Conservation (phyloP, 495 filamentous ascomycete genomes). For the Hyphodiscus hymeniophilus region DNA sequence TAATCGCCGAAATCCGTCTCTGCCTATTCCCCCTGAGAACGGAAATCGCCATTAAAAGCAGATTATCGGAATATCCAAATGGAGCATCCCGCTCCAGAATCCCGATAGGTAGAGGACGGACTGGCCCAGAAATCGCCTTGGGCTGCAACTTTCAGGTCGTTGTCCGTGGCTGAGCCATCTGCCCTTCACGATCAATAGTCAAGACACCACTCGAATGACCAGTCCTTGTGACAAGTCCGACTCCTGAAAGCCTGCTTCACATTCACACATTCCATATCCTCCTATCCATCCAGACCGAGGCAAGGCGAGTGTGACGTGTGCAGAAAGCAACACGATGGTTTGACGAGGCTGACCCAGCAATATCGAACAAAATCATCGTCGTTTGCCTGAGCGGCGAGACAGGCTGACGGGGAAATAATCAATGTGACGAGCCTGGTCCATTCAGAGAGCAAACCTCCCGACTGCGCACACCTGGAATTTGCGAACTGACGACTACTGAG, state of each 20-base stretch:
- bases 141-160: neutral
- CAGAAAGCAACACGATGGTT: neutral
- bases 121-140: conserved; percentile 1
- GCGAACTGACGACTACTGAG: no score
- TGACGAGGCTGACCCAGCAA: neutral
- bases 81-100: neutral
- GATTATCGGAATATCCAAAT: neutral
- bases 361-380: neutral
- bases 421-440: no score
- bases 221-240: neutral
- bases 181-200: neutral
- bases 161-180: neutral
- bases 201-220: neutral
- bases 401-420: neutral
- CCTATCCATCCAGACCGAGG: neutral
- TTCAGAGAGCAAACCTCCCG: no score
- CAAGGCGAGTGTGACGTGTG: conserved; percentile 4
- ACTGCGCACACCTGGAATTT: no score
- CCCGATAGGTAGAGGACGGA: neutral
- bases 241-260: neutral
- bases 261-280: neutral
- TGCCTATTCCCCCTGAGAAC: neutral
- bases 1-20: neutral
- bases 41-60: neutral
- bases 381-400: neutral